Base-by-base conservation (phyloP, 1,139 yeast species). In the Meyerozyma guilliermondii region DNA sequence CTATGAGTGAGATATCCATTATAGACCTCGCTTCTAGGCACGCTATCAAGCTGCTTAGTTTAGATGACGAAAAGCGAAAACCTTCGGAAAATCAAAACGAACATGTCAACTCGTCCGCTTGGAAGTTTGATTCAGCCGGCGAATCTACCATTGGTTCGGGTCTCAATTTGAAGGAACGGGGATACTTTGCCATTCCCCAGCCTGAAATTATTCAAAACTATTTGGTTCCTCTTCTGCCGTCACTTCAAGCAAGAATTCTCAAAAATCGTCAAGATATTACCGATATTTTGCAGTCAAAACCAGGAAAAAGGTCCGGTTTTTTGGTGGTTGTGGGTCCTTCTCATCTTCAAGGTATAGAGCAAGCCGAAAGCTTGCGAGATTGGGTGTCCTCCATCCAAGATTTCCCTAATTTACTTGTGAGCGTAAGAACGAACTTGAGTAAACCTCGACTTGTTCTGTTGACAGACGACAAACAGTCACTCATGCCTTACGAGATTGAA, bases 161-260 rank as follows among this genome's bases (percentile, higher is more conserved):
- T 1, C 43, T 60, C 35, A 50, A 59, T 39, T 44, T 50, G 26
- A 48, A 53, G 40, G 69, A 62, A 37, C 54, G 59, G 39, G 71
- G 70, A 13, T 62, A 62, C 17, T 56, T 63, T 38, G 63, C 70
- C 3, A 58, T 71, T 20, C 65, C 74, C 2, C 75, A 69, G 49
- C 78, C 79, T 1, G 77, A 72, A 46, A 68, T 73, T 13, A 59
- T 72, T 9, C 78, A 71, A 46, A 66, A 65, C 41, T 62, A 64
- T 38, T 50, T 74, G 36, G 66, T 61, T 40, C 77, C 78, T 1
- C 55, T 59, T 3, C 50, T 63, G 14, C 58, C 56, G 11, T 44
- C 38, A 0, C 49, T 68, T 24, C 55, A 63, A 30, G 35, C 48
- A 3, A 63, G 63, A 39, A 63, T 71, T n/a, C 50, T 65, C 14